phyloP scores from a whole-genome alignment of 208 protist species.

The Trypanosomatidae sp. region DNA sequence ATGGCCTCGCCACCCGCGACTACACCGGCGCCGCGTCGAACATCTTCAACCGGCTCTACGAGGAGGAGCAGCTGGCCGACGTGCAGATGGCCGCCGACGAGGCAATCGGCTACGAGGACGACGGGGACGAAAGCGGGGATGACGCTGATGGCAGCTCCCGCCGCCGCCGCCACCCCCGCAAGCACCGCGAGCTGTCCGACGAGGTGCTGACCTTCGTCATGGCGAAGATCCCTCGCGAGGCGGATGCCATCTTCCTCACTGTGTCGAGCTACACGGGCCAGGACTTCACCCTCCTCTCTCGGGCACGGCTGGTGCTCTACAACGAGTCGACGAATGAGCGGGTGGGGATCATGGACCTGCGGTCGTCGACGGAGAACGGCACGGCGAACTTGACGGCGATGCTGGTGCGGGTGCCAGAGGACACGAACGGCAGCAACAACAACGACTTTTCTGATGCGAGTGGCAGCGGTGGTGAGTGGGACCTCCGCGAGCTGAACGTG shows the following conservation, averaged over 20 bases:
- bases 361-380: constrained; percentile 51
- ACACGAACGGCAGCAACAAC: not conserved
- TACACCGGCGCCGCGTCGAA: constrained; percentile 33
- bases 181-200: constrained; percentile 55
- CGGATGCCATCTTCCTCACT: constrained; percentile 66
- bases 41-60: constrained; percentile 72
- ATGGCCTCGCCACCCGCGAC: constrained; percentile 23
- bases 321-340: constrained; percentile 69
- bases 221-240: constrained; percentile 66
- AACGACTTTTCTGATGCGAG: not conserved
- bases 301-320: constrained; percentile 46
- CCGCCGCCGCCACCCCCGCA: not conserved
- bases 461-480: constrained; percentile 36
- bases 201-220: constrained; percentile 80
- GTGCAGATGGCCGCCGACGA: constrained; percentile 53
- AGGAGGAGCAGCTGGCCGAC: constrained; percentile 57
- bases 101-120: constrained; percentile 20
- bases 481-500: constrained; percentile 81
- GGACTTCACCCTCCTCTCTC: constrained; percentile 53
- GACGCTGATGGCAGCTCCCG: constrained; percentile 3
- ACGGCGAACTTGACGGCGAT: constrained; percentile 68
- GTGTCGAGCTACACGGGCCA: constrained; percentile 81
- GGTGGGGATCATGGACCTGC: constrained; percentile 58
- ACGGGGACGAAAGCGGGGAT: constrained; percentile 16
- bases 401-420: constrained; percentile 49